phyloP scores from a whole-genome alignment of 305 asterid species.

The Withania somnifera region DNA sequence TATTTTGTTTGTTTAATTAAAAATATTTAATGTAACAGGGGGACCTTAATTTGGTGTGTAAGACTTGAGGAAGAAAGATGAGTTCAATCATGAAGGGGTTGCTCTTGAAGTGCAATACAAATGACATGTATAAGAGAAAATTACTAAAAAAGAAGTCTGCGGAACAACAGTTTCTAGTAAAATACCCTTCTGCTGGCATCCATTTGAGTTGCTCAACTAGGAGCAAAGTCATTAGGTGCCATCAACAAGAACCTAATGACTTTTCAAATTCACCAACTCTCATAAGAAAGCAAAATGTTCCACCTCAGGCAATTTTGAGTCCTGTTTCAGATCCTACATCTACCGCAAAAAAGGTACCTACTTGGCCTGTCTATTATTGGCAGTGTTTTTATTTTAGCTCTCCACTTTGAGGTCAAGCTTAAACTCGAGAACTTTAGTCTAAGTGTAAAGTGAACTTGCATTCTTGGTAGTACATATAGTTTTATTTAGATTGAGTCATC shows the following conservation, averaged over 20 bases:
- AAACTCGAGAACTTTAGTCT: background rate
- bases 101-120: slow-evolving; percentile 31
- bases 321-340: slow-evolving; percentile 57
- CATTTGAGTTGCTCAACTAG: slow-evolving; percentile 12
- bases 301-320: slow-evolving; percentile 37
- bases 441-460: background rate
- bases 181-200: slow-evolving; percentile 2
- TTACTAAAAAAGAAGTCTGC: slow-evolving; percentile 23
- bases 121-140: slow-evolving; percentile 24
- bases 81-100: slow-evolving; percentile 40
- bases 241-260: slow-evolving; percentile 22
- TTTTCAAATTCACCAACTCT: slow-evolving; percentile 6
- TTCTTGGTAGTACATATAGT: background rate
- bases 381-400: background rate
- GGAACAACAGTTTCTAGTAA: slow-evolving; percentile 19
- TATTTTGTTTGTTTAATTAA: background rate
- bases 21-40: background rate
- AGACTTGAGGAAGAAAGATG: slow-evolving; percentile 23
- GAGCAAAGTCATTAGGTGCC: slow-evolving; percentile 15
- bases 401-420: background rate
- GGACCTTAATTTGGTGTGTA: background rate
- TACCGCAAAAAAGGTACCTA: slow-evolving; percentile 45
- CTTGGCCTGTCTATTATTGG: background rate
- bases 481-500: background rate
- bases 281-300: slow-evolving; percentile 14